Evolutionary conservation across 2,329 filamentous ascomycete genomes (phyloP).

Genomic region (Aspergillus neoniger): DNA sequence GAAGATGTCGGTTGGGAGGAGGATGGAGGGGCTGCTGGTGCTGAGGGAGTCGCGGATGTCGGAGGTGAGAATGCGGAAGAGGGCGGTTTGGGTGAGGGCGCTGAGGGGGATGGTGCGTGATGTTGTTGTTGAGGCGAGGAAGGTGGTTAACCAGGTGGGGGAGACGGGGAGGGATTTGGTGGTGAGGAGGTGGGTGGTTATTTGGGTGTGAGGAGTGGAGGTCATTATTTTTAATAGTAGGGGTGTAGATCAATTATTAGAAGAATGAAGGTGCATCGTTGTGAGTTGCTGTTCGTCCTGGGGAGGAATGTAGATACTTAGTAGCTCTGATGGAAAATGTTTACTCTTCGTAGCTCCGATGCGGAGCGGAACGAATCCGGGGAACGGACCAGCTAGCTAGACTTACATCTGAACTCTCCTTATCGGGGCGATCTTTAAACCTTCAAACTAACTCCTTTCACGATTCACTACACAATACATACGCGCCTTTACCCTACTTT

Average conservation of each 20-base stretch:
- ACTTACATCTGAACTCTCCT: conserved; percentile 8
- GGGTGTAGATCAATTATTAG: too few relatives aligned
- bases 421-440: neutral
- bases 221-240: conserved; percentile 23
- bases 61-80: conserved; percentile 74
- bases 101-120: conserved; percentile 62
- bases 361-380: conserved; percentile 17
- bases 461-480: too few relatives aligned
- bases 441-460: too few relatives aligned
- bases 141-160: conserved; percentile 63
- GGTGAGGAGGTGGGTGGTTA: conserved; percentile 57
- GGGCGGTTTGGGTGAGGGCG: conserved; percentile 74
- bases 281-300: neutral
- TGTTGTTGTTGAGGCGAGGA: conserved; percentile 57
- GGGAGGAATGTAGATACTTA: neutral
- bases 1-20: conserved; percentile 61
- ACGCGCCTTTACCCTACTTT: too few relatives aligned
- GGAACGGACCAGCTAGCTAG: conserved; percentile 27
- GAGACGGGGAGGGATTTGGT: conserved; percentile 59
- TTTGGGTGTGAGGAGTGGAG: conserved; percentile 29
- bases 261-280: neutral
- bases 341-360: conserved; percentile 1
- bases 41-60: conserved; percentile 68
- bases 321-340: conserved; percentile 2
- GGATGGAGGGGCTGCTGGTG: conserved; percentile 47